Percentiles rank a stretch among this genome's conserved stretches.
These are phyloP conservation scores for Cephalotrichum gorgonifer DNA, from an alignment of 2,329 filamentous ascomycete genomes.

Conservation along the genomic window DNA sequence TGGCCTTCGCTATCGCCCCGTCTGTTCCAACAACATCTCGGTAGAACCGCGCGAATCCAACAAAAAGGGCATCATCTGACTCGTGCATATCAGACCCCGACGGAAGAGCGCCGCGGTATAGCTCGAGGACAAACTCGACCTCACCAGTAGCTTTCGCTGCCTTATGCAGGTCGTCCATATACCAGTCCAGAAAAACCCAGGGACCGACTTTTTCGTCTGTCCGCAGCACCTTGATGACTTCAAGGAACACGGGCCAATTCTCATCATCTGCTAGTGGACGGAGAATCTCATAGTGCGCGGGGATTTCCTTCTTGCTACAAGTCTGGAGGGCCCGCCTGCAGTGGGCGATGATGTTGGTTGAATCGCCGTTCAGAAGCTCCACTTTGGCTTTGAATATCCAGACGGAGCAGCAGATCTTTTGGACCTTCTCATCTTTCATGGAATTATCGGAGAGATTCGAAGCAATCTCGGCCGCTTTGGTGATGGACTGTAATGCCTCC, in stretches of 20 bases:
- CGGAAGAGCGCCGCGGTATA: not conserved
- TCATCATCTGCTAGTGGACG: not conserved
- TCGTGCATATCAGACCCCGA: not conserved
- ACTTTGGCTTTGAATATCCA: not conserved
- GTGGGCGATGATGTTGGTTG: not conserved
- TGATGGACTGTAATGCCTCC: not conserved
- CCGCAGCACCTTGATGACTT: not conserved
- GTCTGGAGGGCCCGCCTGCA: not conserved
- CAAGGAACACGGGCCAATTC: not conserved
- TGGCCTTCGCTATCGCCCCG: slow-evolving; percentile 1
- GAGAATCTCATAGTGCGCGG: not conserved
- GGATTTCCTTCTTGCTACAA: not conserved
- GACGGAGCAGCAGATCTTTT: not conserved
- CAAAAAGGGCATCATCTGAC: too few relatives aligned
- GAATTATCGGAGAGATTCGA: not conserved
- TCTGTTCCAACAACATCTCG: not conserved
- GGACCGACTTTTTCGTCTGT: not conserved
- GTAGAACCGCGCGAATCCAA: not conserved
- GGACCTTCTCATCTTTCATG: not conserved
- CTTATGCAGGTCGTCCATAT: not conserved
- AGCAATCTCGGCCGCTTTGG: not conserved
- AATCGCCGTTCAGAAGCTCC: not conserved
- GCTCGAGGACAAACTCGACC: not conserved
- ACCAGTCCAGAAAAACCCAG: not conserved
- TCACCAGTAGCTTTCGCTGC: not conserved